Evolutionary conservation across 371 early-diverging fungal species (phyloP).

Genomic region (Haplosporangium sp.): DNA sequence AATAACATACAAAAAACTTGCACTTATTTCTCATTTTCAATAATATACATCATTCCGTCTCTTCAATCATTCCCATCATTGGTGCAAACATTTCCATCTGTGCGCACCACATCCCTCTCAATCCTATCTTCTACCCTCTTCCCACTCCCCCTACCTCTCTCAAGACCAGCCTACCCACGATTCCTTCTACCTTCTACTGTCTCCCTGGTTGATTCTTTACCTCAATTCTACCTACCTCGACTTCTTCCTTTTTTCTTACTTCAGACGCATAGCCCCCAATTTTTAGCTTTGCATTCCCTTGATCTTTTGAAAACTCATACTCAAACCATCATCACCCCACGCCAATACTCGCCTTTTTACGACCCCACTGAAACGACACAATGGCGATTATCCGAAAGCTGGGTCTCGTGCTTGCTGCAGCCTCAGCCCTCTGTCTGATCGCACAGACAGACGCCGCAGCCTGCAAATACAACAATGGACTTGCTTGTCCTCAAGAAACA

Average conservation of each 20-base stretch:
- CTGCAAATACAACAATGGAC: conserved; percentile 42
- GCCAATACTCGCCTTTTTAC: neutral
- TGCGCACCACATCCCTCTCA: conserved; percentile 28
- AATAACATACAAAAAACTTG: neutral
- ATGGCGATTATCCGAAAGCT: conserved; percentile 41
- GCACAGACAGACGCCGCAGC: conserved; percentile 23
- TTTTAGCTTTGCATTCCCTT: conserved; percentile 24
- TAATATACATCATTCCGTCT: conserved; percentile 10
- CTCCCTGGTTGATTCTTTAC: conserved; percentile 20
- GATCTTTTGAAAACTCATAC: conserved; percentile 19
- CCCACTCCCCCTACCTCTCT: conserved; percentile 28
- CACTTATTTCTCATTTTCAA: neutral
- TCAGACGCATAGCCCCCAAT: conserved; percentile 27
- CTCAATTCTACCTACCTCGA: conserved; percentile 22
- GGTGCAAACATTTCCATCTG: conserved; percentile 21
- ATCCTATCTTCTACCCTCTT: conserved; percentile 22
- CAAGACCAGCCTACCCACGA: conserved; percentile 34
- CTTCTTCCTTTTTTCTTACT: conserved; percentile 31
- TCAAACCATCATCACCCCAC: conserved; percentile 16
- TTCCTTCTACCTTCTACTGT: conserved; percentile 35
- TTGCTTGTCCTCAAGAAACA: conserved; percentile 33
- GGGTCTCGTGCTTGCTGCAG: conserved; percentile 28
- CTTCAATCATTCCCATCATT: conserved; percentile 30
- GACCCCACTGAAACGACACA: conserved; percentile 7
- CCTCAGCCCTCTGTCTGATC: conserved; percentile 21